Conservation (phyloP, 768 basidiomycete genomes). For the Cytidiella melzeri region DNA sequence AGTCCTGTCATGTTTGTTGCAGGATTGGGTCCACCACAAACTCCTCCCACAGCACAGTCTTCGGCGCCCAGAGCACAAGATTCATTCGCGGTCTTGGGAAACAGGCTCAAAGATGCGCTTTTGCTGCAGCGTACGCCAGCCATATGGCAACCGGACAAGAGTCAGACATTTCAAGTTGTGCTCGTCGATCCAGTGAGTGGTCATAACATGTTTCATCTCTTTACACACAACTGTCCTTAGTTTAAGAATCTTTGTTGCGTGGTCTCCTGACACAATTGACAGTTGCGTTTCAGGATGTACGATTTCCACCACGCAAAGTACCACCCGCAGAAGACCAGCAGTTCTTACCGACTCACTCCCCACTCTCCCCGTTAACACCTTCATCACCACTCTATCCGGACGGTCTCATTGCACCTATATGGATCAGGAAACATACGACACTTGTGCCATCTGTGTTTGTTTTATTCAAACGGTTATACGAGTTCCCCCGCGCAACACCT, state of each 20-base stretch:
- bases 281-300: constrained; percentile 41
- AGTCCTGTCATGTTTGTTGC: constrained; percentile 94
- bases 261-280: not conserved
- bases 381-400: constrained; percentile 91
- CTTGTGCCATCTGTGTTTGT: constrained; percentile 93
- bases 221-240: not conserved
- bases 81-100: constrained; percentile 51
- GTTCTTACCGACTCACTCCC: constrained; percentile 67
- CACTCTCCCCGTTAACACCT: constrained; percentile 86
- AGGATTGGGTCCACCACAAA: constrained; percentile 43
- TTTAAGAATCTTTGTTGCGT: not conserved
- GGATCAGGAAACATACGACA: constrained; percentile 93
- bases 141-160: constrained; percentile 69
- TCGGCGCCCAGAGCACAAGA: constrained; percentile 39
- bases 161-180: constrained; percentile 73
- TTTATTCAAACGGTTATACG: constrained; percentile 80
- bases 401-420: constrained; percentile 94
- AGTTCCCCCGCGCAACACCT: constrained; percentile 42
- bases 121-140: constrained; percentile 54
- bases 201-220: not conserved
- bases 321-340: constrained; percentile 49
- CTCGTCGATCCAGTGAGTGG: constrained; percentile 70
- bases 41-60: constrained; percentile 17
- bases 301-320: constrained; percentile 85
- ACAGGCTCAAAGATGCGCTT: constrained; percentile 66